Conservation (phyloP, 2,329 filamentous ascomycete species). For the Stemphylium lycopersici region DNA sequence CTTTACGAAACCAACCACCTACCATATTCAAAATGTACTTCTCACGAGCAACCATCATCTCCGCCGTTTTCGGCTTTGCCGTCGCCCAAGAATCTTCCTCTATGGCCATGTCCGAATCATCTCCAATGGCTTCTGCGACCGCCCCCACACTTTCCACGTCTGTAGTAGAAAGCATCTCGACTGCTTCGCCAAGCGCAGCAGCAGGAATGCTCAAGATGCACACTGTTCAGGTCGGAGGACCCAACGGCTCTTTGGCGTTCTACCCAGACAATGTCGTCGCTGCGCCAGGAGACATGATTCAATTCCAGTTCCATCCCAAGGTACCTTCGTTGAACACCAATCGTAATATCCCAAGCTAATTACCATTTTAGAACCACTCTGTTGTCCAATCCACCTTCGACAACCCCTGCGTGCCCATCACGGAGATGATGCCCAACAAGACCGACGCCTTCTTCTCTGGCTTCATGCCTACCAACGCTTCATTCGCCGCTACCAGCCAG, state of each 20-base stretch:
- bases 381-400: slow-evolving; percentile 79
- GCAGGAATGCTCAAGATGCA: slow-evolving; percentile 51
- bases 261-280: slow-evolving; percentile 70
- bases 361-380: slow-evolving; percentile 68
- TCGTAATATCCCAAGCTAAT: not conserved
- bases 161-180: not conserved
- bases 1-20: slow-evolving; percentile 11
- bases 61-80: slow-evolving; percentile 40
- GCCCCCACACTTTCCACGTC: slow-evolving; percentile 1
- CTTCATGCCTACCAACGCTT: slow-evolving; percentile 64
- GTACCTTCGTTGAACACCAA: slow-evolving; percentile 28
- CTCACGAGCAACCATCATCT: slow-evolving; percentile 39
- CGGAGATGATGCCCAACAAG: slow-evolving; percentile 52
- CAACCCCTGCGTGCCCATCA: slow-evolving; percentile 69
- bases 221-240: slow-evolving; percentile 68
- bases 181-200: not conserved
- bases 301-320: slow-evolving; percentile 60
- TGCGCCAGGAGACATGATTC: slow-evolving; percentile 61
- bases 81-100: slow-evolving; percentile 27
- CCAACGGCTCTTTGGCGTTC: slow-evolving; percentile 62
- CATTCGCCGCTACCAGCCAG: slow-evolving; percentile 30
- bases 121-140: not conserved
- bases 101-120: slow-evolving; percentile 6
- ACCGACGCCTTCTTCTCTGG: slow-evolving; percentile 66
- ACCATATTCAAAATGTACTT: slow-evolving; percentile 40